Evolutionary conservation across 805 yeast species (phyloP), one percentile per base, ranked within the genome.

Genomic region (Phaffomyces antillensis): DNA sequence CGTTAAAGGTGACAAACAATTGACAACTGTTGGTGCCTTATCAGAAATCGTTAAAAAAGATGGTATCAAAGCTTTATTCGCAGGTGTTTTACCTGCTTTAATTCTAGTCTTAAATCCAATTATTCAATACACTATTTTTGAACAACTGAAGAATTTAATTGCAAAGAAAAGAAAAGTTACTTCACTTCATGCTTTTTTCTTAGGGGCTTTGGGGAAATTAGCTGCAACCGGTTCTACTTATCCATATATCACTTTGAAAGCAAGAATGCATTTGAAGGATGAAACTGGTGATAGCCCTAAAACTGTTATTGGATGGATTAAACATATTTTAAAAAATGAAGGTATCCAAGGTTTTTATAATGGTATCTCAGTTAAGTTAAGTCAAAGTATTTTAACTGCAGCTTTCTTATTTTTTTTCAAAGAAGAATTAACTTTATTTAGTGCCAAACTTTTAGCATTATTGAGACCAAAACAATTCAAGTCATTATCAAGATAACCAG

Each of bases 331-430:
- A 41, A 60, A 65, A 39, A 76, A 75, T 40, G 96, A 88, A 60
- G 96, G 96, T 11, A 51, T 86, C 37, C 70, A 72, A 35, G 86
- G 89, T 2, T 77, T 90, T 49, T 90, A 89, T 68, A 79, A 81
- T 41, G 98, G 98, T 1, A 73, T 90, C 49, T 68, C 76, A 43
- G 79, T 89, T 44, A 90, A 90, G 66, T 71, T 91, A 49, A 64
- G 82, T 24, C 98, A 90, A 67, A 79, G 90, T 48, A 88, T 91
- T 39, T 62, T 83, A 46, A 88, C 95, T 35, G 91, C 96, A 3
- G 96, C 96, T 1, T 86, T 90, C 55, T 71, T 90, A 58, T 90
- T 90, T 61, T 86, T 81, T 64, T 88, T 90, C 68, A 90, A 90
- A 67, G 96, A 90, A 64, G 89, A 86, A 63, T 75, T 89, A 52